Conservation (phyloP, 2,329 filamentous ascomycete species). For the Alternaria longipes region DNA sequence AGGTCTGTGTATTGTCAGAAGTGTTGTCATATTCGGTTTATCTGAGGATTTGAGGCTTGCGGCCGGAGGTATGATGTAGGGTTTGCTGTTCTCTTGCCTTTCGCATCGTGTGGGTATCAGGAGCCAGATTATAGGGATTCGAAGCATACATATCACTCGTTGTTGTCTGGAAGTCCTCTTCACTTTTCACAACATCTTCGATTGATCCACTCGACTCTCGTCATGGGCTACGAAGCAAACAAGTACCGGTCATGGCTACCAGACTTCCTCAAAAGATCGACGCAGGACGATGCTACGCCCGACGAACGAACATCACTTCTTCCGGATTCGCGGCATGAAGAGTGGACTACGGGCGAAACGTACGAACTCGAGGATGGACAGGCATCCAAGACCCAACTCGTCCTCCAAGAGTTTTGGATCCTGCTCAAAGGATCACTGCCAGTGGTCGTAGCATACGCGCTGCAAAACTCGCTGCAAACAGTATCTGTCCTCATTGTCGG, state of each 20-base stretch:
- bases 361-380: conserved; percentile 51
- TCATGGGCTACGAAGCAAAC: conserved; percentile 36
- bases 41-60: conserved; percentile 22
- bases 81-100: conserved; percentile 21
- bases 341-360: conserved; percentile 48
- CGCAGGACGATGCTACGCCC: conserved; percentile 36
- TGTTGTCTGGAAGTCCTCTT: neutral
- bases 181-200: neutral
- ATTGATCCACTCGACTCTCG: neutral
- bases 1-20: conserved; percentile 29
- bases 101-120: conserved; percentile 6
- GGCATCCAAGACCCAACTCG: conserved; percentile 47
- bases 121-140: neutral
- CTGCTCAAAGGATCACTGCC: conserved; percentile 75
- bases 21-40: conserved; percentile 36
- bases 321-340: conserved; percentile 50
- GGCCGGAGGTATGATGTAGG: conserved; percentile 15
- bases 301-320: conserved; percentile 57
- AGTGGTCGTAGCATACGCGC: conserved; percentile 82
- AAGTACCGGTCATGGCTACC: conserved; percentile 43
- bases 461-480: conserved; percentile 88
- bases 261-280: conserved; percentile 34
- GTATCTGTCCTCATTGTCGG: conserved; percentile 83
- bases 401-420: conserved; percentile 70
- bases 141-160: conserved; percentile 4